phyloP scores from a whole-genome alignment of 768 basidiomycete genomes.

The Kwoniella sp. region DNA sequence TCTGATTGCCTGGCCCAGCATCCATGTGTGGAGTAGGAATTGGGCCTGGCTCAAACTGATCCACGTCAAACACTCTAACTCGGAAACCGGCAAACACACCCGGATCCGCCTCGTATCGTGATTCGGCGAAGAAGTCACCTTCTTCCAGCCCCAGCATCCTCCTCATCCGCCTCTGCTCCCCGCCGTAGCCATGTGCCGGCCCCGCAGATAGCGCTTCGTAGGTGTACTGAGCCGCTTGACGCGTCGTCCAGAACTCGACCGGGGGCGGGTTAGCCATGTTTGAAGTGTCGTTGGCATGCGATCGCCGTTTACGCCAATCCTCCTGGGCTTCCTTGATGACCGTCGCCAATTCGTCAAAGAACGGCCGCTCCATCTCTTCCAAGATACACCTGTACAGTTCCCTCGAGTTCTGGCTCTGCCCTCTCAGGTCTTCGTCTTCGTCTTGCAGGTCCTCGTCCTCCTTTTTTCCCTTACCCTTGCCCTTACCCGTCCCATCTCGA shows the following conservation, averaged over 20 bases:
- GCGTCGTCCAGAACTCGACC: constrained; percentile 74
- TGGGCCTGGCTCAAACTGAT: neutral
- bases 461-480: constrained; percentile 5
- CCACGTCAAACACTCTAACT: constrained; percentile 20
- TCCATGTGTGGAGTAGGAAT: neutral
- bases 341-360: constrained; percentile 64
- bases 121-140: constrained; percentile 39
- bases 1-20: neutral
- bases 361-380: constrained; percentile 66
- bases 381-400: constrained; percentile 67
- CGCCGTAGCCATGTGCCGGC: constrained; percentile 67
- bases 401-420: constrained; percentile 57
- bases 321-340: constrained; percentile 3
- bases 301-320: neutral
- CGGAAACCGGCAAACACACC: constrained; percentile 23
- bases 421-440: constrained; percentile 8
- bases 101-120: constrained; percentile 31
- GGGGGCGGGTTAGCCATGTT: neutral
- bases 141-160: constrained; percentile 31
- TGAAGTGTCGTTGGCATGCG: neutral
- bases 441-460: neutral
- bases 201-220: constrained; percentile 60
- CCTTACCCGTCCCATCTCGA: constrained; percentile 3
- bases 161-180: constrained; percentile 55
- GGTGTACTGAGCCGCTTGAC: constrained; percentile 67